Percentiles rank a stretch among this genome's conserved stretches.
Evolutionary conservation across 148 eudicot species (phyloP).

Genomic region (Chenopodium berlandieri): DNA sequence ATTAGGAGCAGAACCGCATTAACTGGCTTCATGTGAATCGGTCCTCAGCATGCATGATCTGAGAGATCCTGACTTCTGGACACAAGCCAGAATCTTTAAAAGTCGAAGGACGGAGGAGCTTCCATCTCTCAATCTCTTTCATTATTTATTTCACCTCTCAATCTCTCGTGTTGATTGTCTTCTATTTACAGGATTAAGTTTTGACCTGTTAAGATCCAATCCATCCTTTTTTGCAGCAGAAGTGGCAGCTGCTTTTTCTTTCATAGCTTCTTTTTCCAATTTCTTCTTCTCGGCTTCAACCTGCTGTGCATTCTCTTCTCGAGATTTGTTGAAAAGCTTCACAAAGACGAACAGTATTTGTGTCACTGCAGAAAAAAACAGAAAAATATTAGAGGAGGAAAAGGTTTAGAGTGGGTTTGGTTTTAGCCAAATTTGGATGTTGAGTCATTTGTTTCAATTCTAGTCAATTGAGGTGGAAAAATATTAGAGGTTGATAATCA

Average conservation of each 20-base stretch:
- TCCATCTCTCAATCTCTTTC: not conserved
- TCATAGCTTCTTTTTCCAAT: slow-evolving; percentile 92
- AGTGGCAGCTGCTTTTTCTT: slow-evolving; percentile 63
- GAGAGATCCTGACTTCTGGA: not conserved
- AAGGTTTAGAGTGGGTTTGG: no score
- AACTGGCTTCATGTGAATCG: not conserved
- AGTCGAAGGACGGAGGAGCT: not conserved
- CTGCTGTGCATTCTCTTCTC: slow-evolving; percentile 79
- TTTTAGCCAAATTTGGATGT: not conserved
- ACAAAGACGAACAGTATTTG: slow-evolving; percentile 77
- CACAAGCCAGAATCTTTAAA: not conserved
- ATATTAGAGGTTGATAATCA: not conserved
- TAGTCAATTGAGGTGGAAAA: not conserved
- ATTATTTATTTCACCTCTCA: not conserved
- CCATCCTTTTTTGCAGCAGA: slow-evolving; percentile 56
- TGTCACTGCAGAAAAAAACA: slow-evolving; percentile 56
- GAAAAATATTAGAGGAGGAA: not conserved
- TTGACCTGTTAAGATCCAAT: slow-evolving; percentile 48
- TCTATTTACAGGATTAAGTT: slow-evolving; percentile 34
- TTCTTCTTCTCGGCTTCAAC: slow-evolving; percentile 96
- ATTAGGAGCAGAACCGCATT: not conserved
- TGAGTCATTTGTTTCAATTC: not conserved
- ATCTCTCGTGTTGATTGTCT: slow-evolving; percentile 22
- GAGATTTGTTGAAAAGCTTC: slow-evolving; percentile 83
- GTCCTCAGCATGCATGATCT: not conserved